Evolutionary conservation across 805 yeast species (phyloP), one percentile per base, ranked within the genome.

Genomic region (Komagataella phaffii): DNA sequence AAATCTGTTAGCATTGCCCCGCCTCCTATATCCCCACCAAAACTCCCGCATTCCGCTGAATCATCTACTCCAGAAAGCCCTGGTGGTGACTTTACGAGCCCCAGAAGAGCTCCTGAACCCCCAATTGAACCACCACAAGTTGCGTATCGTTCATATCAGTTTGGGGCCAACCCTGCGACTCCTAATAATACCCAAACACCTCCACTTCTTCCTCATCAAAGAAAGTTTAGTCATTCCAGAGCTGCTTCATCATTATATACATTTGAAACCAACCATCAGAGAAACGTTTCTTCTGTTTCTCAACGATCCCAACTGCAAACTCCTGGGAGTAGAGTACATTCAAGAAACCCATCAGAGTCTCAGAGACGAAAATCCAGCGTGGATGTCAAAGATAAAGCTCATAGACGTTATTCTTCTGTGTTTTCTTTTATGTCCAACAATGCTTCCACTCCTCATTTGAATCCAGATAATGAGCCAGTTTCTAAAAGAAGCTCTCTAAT

Each of bases 21-120:
- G 17, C 40, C 45, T 8, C 30, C 46, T n/a, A 30, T 21, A 4
- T 46, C 49, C 7, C 49, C 52, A 49, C 36, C 59, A 3, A 46
- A 48, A 46, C 54, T 61, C 36, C 62, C 63, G 8, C 47, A 54
- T 8, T 60, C 63, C 3, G 53, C 55, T 7, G 54, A 52, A 3
- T 55, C 61, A 14, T 53, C 57, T 17, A 19, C 52, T 3, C 46
- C 50, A 17, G 19, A 21, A 17, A 51, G 54, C 14, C 55, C 61
- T 17, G 51, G 47, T 3, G 63, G 62, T 3, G 50, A 71, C 43
- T 83, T 82, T 60, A 64, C 73, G 17, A 82, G 88, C 0, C 88
- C 88, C n/a, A 72, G 88, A 64, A 80, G 71, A 58, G 86, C 88
- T 0, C 90, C 90, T 1, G 75, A 74, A 50, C 88, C 88, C 0